Evolutionary conservation across 2,329 filamentous ascomycete genomes (phyloP), one percentile per base, ranked within the genome.

Genomic region (Diaporthe vaccinii): DNA sequence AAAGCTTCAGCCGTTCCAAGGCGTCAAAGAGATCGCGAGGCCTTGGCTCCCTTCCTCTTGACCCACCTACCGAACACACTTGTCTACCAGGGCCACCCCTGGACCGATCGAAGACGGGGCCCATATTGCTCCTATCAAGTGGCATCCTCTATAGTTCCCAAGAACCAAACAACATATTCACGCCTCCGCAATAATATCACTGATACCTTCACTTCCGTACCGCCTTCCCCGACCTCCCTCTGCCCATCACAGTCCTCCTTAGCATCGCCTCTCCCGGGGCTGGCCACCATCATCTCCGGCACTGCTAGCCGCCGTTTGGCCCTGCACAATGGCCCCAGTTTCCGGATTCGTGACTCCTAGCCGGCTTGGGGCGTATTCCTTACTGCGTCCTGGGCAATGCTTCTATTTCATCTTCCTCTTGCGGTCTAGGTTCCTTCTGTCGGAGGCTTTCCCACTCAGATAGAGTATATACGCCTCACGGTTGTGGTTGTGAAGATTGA

Each of bases 331-430:
- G 15, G 22, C 34, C 34, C n/a, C 65, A 55, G 34, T 49, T 69
- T 69, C 65, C 65, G n/a, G n/a, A 69, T 69, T 69, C 2, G 49
- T 55, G 34, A 22, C 9, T 20, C 15, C 3, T 9, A 14, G 34
- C 65, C 65, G 65, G 46, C 65, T 53, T 39, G 65, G 34, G 65
- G 65, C 15, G 65, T 39, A 41, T 53, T 68, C 65, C 65, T 68
- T 68, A 28, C 61, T 44, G 28, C 49, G 46, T 22, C 39, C 31
- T 68, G 22, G 46, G 65, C 65, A 39, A 69, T 69, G 65, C 65
- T 69, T 41, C 49, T 28, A 55, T 31, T 25, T 28, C 31, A 20
- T 41, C 9, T 20, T 22, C 46, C 65, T 28, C 7, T 53, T 41
- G 8, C 12, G 65, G 65, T 9, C n/a, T 55, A 69, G 65, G 25